Conservation (phyloP, 2,329 filamentous ascomycete species). For the Chaetomium sp. region DNA sequence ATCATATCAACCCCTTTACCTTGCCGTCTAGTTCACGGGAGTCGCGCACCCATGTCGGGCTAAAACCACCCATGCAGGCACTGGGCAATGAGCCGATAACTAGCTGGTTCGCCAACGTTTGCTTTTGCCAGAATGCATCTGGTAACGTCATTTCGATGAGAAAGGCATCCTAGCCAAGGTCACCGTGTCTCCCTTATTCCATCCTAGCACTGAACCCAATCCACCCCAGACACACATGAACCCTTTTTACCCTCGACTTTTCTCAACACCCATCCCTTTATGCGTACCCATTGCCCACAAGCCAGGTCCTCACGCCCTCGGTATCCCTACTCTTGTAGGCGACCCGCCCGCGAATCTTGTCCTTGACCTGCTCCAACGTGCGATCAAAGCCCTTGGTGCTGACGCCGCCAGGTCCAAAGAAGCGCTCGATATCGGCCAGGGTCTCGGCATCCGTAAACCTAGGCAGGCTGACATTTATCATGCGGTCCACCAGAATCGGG, state of each 20-base stretch:
- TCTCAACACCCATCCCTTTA: conserved; percentile 1
- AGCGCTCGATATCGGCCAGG: conserved; percentile 75
- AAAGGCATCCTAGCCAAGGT: not conserved
- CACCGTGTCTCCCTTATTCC: not conserved
- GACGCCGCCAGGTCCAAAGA: conserved; percentile 86
- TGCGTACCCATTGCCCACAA: conserved; percentile 45
- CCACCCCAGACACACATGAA: not conserved
- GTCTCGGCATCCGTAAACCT: conserved; percentile 73
- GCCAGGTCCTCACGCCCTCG: conserved; percentile 74
- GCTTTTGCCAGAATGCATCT: not conserved
- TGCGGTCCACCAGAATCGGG: conserved; percentile 86
- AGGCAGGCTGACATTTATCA: conserved; percentile 74
- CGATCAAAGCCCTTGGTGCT: conserved; percentile 86
- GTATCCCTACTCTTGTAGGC: conserved; percentile 80
- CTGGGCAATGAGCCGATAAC: no score
- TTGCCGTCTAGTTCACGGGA: no score
- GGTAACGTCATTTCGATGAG: not conserved
- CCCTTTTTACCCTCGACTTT: not conserved
- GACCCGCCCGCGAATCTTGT: conserved; percentile 81
- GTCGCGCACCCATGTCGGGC: no score
- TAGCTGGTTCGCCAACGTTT: not conserved
- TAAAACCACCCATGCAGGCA: no score
- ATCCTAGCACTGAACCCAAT: not conserved
- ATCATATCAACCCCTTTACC: no score
- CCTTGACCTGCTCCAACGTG: conserved; percentile 80